Evolutionary conservation across 2,329 filamentous ascomycete species (phyloP).

Genomic region (Colletotrichum theobromicola): DNA sequence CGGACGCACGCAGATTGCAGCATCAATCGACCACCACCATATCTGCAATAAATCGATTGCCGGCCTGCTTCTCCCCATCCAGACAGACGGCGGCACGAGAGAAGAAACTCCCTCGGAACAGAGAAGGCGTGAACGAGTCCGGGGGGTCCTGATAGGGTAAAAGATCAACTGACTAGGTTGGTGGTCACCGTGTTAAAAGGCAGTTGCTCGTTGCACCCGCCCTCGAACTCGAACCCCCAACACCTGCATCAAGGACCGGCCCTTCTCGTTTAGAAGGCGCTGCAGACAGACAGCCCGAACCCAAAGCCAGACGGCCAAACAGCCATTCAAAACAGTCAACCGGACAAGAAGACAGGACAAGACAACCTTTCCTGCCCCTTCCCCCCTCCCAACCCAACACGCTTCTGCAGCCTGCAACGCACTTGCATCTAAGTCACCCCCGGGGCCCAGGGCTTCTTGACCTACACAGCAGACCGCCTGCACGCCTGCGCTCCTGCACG

Average conservation of each 20-base stretch:
- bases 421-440: constrained; percentile 32
- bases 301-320: constrained; percentile 21
- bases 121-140: not conserved
- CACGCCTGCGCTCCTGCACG: constrained; percentile 22
- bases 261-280: constrained; percentile 9
- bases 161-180: constrained; percentile 3
- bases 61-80: not conserved
- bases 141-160: constrained; percentile 1
- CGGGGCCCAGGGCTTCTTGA: constrained; percentile 33
- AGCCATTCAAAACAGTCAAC: not conserved
- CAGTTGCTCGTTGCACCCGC: constrained; percentile 13
- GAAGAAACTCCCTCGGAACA: not conserved
- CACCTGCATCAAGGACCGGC: constrained; percentile 11
- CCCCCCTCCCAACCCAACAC: constrained; percentile 27
- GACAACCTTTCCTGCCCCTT: constrained; percentile 21
- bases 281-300: constrained; percentile 20
- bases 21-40: not conserved
- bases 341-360: not conserved
- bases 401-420: constrained; percentile 22
- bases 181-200: not conserved
- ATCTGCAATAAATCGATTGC: not conserved
- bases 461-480: constrained; percentile 38
- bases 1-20: not conserved
- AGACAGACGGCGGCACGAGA: not conserved
- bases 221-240: not conserved